Base-by-base conservation (phyloP, 129 eudicot genomes). In the Flaveria sonorensis region DNA sequence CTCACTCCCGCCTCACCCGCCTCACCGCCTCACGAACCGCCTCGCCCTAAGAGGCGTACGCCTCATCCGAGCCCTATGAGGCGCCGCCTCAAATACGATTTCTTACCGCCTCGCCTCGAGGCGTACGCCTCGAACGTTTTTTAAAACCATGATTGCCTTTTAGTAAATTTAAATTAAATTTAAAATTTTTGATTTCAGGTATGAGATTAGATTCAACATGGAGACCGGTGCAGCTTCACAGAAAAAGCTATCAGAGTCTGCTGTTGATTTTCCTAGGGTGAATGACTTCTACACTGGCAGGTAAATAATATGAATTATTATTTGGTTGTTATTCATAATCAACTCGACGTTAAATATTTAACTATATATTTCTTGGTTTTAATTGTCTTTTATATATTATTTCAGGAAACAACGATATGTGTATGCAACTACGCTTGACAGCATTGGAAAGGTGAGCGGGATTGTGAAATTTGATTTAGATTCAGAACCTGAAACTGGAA, bases 191-290 rank as follows among this genome's bases (percentile, higher is more conserved):
- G 36, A 42, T 52, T 79, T 15, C 79, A 94, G 99, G 86, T 94
- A 86, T 39, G 99, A 91, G 80, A 94, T 94, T 97, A 91, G 99
- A 78, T 94, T 91, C 89, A 94, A 91, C 89, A 86, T 91, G 83
- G 85, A 91, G 79, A 83, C 72, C 48, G 97, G 99, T 72, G 63
- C 67, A 65, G 99, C 99, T 71, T 82, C 93, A 14, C 96, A 94
- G 82, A 94, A 74, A 60, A 83, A 86, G 76, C 77, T 94, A 64
- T 94, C 97, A 3, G 63, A 55, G 46, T 81, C 97, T 61, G 88
- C 96, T 42, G 90, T 94, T 50, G 99, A 94, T 69, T 94, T 94
- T 70, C 97, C 97, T 6, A 81, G 92, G 81, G 77, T 94, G 15
- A 94, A 94, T n/a, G 97, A 91, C 47, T 85, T 81, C 83, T 94